Evolutionary conservation across 164 flowering plant species (phyloP).

Genomic region (Houttuynia cordata): DNA sequence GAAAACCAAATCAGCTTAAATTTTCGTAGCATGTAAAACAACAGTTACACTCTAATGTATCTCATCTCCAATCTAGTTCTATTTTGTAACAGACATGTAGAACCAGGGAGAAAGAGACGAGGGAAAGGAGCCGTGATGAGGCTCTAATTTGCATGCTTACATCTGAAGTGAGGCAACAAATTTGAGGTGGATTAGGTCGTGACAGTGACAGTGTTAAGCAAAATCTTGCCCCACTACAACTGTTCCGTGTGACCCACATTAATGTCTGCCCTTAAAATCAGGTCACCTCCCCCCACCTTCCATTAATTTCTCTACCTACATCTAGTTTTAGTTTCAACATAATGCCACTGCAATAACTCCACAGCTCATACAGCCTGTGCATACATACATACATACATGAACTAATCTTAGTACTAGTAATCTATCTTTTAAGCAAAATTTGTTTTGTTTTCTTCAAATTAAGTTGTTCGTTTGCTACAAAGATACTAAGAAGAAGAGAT

Average conservation of each 20-base stretch:
- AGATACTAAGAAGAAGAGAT: not conserved
- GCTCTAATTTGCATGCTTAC: not conserved
- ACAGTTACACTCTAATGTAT: no score
- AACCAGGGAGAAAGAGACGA: not conserved
- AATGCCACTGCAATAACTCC: not conserved
- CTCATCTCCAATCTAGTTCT: no score
- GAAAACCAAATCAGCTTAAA: no score
- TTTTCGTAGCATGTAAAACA: no score
- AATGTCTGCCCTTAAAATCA: not conserved
- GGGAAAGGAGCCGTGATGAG: not conserved
- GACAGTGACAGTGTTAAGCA: not conserved
- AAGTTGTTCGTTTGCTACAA: not conserved
- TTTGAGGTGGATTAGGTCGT: not conserved
- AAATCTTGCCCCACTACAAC: not conserved
- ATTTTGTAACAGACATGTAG: not conserved
- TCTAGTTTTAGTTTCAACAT: not conserved
- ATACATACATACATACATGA: not conserved
- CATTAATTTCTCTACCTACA: not conserved
- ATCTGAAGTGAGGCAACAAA: not conserved
- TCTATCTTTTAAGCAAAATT: not conserved
- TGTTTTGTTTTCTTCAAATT: not conserved
- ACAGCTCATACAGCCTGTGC: not conserved
- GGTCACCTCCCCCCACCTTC: not conserved
- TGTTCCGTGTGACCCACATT: slow-evolving; percentile 1
- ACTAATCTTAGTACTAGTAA: not conserved